These are phyloP conservation scores for Fusarium sp. DNA, from an alignment of 2,329 filamentous ascomycete species.

Conservation along the genomic window DNA sequence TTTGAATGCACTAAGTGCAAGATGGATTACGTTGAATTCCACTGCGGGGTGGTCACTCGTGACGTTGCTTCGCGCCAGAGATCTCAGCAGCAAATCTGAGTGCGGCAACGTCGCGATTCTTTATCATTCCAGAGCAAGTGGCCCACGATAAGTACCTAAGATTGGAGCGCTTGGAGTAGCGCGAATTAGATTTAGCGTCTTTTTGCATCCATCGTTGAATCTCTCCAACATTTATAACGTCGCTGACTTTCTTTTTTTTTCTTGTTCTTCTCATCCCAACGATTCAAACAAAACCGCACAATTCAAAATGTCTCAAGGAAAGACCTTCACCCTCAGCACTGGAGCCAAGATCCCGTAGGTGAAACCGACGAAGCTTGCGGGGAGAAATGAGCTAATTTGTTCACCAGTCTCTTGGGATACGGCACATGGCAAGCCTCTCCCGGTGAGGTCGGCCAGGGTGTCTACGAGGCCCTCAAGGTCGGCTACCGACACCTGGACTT, in stretches of 20 bases:
- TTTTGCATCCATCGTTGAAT: not conserved
- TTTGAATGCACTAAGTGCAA: too few relatives aligned
- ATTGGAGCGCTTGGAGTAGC: slow-evolving; percentile 21
- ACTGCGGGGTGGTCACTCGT: too few relatives aligned
- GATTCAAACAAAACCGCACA: not conserved
- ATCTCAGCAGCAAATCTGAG: slow-evolving; percentile 1
- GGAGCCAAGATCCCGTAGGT: slow-evolving; percentile 20
- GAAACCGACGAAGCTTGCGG: not conserved
- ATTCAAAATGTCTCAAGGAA: slow-evolving; percentile 16
- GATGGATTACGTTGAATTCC: too few relatives aligned
- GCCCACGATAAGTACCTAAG: not conserved
- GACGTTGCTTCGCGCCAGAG: too few relatives aligned
- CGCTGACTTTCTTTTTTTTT: too few relatives aligned
- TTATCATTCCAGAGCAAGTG: not conserved
- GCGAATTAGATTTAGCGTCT: not conserved
- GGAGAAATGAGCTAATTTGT: not conserved
- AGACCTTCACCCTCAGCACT: slow-evolving; percentile 17
- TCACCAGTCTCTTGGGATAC: slow-evolving; percentile 9
- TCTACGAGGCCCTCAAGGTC: slow-evolving; percentile 63
- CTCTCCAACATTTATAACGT: too few relatives aligned
- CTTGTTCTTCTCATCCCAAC: too few relatives aligned
- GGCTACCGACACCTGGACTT: slow-evolving; percentile 68
- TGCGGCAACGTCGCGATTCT: slow-evolving; percentile 7
- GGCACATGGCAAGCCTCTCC: slow-evolving; percentile 27
- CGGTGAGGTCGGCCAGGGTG: slow-evolving; percentile 59